Percentiles rank a stretch among this genome's conserved stretches.
Conservation (phyloP, 2,329 filamentous ascomycete species). For the Remersonia thermophila region DNA sequence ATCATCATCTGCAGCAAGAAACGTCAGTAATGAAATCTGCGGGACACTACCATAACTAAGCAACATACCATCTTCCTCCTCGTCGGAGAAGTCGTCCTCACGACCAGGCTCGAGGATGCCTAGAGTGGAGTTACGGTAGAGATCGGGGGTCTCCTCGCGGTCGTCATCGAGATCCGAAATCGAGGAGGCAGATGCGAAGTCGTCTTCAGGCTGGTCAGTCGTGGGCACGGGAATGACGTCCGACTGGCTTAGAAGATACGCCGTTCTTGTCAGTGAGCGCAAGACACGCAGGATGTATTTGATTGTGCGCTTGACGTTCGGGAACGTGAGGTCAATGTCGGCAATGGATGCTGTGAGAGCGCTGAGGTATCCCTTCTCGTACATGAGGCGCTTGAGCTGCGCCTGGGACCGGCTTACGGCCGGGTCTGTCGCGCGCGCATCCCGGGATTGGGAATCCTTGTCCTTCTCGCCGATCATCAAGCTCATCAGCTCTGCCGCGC, state of each 20-base stretch:
- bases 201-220: constrained; percentile 64
- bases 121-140: constrained; percentile 91
- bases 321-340: constrained; percentile 91
- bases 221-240: constrained; percentile 62
- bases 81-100: constrained; percentile 69
- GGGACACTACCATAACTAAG: neutral
- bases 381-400: constrained; percentile 89
- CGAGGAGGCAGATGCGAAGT: constrained; percentile 76
- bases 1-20: constrained; percentile 49
- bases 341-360: constrained; percentile 84
- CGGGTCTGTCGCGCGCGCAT: constrained; percentile 22
- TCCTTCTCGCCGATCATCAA: constrained; percentile 78
- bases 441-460: constrained; percentile 36
- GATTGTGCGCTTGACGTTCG: constrained; percentile 81
- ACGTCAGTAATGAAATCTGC: constrained; percentile 13
- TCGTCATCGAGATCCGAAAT: constrained; percentile 79
- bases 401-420: constrained; percentile 50
- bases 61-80: constrained; percentile 46
- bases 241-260: constrained; percentile 70
- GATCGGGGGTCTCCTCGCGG: constrained; percentile 87
- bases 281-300: constrained; percentile 92
- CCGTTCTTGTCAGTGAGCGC: constrained; percentile 75
- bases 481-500: constrained; percentile 81
- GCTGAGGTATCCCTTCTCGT: constrained; percentile 89
- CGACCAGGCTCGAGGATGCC: constrained; percentile 83